Conservation (phyloP, 371 early-diverging fungal genomes). For the Mucor circinelloides region DNA sequence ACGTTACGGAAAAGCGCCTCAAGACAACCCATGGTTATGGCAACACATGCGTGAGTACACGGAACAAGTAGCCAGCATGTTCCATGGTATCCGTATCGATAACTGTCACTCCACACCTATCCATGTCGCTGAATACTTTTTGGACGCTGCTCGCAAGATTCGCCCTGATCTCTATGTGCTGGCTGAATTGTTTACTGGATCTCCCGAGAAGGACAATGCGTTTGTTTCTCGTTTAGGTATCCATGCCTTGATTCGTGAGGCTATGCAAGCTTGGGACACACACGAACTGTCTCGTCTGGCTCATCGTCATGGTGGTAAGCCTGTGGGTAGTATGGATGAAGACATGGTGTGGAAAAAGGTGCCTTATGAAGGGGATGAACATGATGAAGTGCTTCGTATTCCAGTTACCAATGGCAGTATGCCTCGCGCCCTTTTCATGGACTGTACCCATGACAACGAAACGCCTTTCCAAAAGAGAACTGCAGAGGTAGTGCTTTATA, state of each 20-base stretch:
- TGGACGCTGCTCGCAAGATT: constrained; percentile 85
- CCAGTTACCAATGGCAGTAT: constrained; percentile 43
- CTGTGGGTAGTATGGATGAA: constrained; percentile 75
- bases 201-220: constrained; percentile 85
- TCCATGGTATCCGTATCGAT: constrained; percentile 97
- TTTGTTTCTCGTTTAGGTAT: constrained; percentile 94
- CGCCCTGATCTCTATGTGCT: constrained; percentile 93
- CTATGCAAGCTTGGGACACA: constrained; percentile 96
- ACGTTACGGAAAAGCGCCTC: constrained; percentile 83
- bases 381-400: constrained; percentile 36
- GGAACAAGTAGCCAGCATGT: constrained; percentile 79
- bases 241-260: constrained; percentile 94
- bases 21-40: constrained; percentile 96
- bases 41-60: constrained; percentile 91
- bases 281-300: constrained; percentile 86
- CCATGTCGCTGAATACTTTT: constrained; percentile 88
- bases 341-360: constrained; percentile 57
- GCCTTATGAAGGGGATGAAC: constrained; percentile 44
- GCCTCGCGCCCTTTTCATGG: constrained; percentile 96
- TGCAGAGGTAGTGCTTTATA: constrained; percentile 35
- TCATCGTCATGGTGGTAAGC: constrained; percentile 89
- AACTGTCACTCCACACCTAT: constrained; percentile 98
- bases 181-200: constrained; percentile 97
- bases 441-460: constrained; percentile 98
- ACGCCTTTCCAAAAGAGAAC: constrained; percentile 91